These are phyloP conservation scores for Arabis alpina DNA, from an alignment of 345 rosid genomes.

Conservation along the genomic window DNA sequence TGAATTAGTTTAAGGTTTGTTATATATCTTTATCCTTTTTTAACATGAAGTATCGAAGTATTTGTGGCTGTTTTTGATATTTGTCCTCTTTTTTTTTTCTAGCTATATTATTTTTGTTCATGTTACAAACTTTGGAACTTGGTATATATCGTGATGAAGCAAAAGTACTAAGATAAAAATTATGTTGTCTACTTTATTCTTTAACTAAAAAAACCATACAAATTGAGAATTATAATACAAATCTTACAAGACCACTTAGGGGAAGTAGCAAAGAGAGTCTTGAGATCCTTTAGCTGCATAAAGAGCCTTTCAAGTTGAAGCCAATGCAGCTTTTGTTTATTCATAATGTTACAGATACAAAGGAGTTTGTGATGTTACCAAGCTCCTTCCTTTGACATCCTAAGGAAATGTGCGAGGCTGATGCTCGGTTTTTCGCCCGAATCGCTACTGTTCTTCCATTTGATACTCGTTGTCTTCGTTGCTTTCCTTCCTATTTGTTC, in stretches of 20 bases:
- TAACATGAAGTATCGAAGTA: too few relatives aligned
- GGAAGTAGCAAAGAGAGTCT: neutral
- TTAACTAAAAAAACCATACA: too few relatives aligned
- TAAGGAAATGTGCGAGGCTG: constrained; percentile 66
- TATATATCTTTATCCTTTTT: too few relatives aligned
- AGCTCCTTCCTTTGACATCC: constrained; percentile 83
- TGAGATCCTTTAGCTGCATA: constrained; percentile 8
- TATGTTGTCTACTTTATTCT: too few relatives aligned
- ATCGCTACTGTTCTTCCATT: constrained; percentile 54
- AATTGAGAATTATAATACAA: constrained; percentile 50
- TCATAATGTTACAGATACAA: constrained; percentile 23
- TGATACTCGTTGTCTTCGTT: constrained; percentile 68
- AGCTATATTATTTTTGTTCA: too few relatives aligned
- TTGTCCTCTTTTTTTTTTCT: too few relatives aligned
- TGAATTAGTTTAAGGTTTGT: too few relatives aligned
- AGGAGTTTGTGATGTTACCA: constrained; percentile 54
- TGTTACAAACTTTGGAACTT: too few relatives aligned
- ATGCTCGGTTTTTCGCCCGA: constrained; percentile 59
- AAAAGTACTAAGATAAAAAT: too few relatives aligned
- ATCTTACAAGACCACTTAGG: constrained; percentile 58
- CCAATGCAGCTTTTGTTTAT: constrained; percentile 23
- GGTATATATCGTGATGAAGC: too few relatives aligned
- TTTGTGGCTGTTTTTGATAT: too few relatives aligned
- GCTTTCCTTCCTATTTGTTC: constrained; percentile 50
- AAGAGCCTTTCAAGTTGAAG: constrained; percentile 3